Evolutionary conservation across 1,284 basidiomycete genomes (phyloP).

Genomic region (Omphalotus olearius): DNA sequence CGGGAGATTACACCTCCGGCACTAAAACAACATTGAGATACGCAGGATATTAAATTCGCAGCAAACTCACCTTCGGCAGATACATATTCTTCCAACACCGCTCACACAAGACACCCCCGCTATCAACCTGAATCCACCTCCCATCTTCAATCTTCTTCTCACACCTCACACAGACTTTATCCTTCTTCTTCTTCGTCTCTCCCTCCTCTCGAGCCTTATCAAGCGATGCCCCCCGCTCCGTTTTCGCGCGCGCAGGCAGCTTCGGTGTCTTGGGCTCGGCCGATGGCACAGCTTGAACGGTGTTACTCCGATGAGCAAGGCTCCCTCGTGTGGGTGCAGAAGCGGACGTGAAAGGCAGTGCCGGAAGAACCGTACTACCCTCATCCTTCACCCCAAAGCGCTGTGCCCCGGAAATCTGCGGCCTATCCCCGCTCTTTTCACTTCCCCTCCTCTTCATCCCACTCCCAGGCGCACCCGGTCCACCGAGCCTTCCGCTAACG

Average conservation of each 20-base stretch:
- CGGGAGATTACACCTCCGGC: conserved; percentile 75
- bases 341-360: neutral
- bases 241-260: conserved; percentile 50
- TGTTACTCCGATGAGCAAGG: conserved; percentile 31
- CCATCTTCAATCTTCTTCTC: conserved; percentile 68
- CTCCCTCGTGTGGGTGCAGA: conserved; percentile 18
- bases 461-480: conserved; percentile 26
- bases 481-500: conserved; percentile 27
- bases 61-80: conserved; percentile 76
- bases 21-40: conserved; percentile 38
- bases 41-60: conserved; percentile 36
- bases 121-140: conserved; percentile 74
- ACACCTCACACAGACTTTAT: conserved; percentile 64
- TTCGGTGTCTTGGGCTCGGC: conserved; percentile 27
- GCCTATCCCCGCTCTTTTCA: conserved; percentile 11
- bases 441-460: conserved; percentile 14
- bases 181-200: conserved; percentile 19
- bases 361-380: conserved; percentile 1
- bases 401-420: neutral
- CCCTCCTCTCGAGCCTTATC: conserved; percentile 14
- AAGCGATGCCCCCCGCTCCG: conserved; percentile 39
- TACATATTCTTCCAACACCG: conserved; percentile 93
- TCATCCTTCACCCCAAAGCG: conserved; percentile 13
- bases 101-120: conserved; percentile 67
- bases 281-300: conserved; percentile 30